A percentile compares a stretch with the other conserved stretches of the same genome.
Conservation (phyloP, 1,284 basidiomycete species). For the Marasmius sp. region DNA sequence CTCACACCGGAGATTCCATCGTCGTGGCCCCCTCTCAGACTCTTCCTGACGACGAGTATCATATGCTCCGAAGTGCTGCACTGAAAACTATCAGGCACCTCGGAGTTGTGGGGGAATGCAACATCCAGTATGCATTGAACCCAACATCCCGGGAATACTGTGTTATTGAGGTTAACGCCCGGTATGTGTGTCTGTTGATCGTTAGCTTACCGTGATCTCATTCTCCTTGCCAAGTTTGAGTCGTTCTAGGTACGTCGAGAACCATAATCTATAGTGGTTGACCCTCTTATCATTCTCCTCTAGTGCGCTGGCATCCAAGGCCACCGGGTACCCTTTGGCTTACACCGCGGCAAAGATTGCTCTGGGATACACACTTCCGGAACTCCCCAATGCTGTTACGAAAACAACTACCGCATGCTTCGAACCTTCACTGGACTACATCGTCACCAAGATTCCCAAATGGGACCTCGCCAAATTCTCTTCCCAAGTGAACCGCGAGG, state of each 20-base stretch:
- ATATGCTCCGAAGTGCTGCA: constrained; percentile 97
- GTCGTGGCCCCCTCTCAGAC: constrained; percentile 99
- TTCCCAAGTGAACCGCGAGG: constrained; percentile 88
- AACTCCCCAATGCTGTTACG: constrained; percentile 98
- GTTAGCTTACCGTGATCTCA: constrained; percentile 10
- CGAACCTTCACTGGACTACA: constrained; percentile 99
- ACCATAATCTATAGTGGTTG: not conserved
- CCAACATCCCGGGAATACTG: constrained; percentile 93
- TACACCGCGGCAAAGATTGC: constrained; percentile 99
- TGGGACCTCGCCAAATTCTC: constrained; percentile 99
- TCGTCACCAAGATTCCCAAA: constrained; percentile 99
- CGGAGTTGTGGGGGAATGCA: constrained; percentile 97
- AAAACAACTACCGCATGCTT: constrained; percentile 99
- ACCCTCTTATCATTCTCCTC: constrained; percentile 12
- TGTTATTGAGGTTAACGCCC: constrained; percentile 97
- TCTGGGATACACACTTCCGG: constrained; percentile 96
- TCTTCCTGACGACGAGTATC: constrained; percentile 95
- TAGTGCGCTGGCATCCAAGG: constrained; percentile 95
- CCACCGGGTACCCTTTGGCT: constrained; percentile 97
- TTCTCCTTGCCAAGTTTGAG: constrained; percentile 38
- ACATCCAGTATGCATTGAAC: constrained; percentile 98
- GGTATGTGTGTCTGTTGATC: constrained; percentile 42
- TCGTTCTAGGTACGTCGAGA: constrained; percentile 50
- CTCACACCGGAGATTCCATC: constrained; percentile 99
- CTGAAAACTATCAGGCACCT: constrained; percentile 98